Percentiles rank a stretch among this genome's conserved stretches.
phyloP scores from a whole-genome alignment of 2,329 filamentous ascomycete genomes.

The Dactylonectria macrodidyma region DNA sequence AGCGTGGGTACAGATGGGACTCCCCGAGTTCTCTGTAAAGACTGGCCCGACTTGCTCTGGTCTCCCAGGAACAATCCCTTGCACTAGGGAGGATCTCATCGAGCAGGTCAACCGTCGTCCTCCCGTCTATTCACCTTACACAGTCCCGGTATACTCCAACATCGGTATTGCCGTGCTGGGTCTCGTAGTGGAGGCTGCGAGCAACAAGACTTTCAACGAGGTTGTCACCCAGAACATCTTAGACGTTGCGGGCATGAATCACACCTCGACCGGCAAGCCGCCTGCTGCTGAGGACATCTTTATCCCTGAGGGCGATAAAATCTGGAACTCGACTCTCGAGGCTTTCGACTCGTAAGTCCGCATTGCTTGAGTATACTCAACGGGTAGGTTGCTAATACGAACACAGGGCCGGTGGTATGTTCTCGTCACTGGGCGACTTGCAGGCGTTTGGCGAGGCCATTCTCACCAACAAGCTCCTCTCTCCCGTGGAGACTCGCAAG shows the following conservation, averaged over 20 bases:
- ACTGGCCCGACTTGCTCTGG: conserved; percentile 53
- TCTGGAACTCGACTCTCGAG: conserved; percentile 53
- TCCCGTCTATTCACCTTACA: conserved; percentile 60
- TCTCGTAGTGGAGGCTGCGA: conserved; percentile 60
- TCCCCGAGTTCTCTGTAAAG: conserved; percentile 50
- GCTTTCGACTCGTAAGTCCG: conserved; percentile 53
- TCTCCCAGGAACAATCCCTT: conserved; percentile 51
- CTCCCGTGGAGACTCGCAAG: conserved; percentile 55
- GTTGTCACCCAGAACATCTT: conserved; percentile 59
- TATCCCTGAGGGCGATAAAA: conserved; percentile 52
- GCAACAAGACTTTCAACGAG: conserved; percentile 56
- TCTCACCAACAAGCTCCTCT: conserved; percentile 58
- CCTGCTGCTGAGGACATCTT: conserved; percentile 53
- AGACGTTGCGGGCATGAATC: conserved; percentile 58
- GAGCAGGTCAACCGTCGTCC: conserved; percentile 46
- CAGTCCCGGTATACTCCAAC: conserved; percentile 65
- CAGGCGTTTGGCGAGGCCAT: conserved; percentile 59
- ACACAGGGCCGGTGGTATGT: conserved; percentile 57
- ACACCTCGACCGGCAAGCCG: conserved; percentile 54
- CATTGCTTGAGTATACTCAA: rapidly evolving
- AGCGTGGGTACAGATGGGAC: conserved; percentile 50
- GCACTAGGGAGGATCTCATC: conserved; percentile 50
- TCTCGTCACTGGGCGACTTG: conserved; percentile 59
- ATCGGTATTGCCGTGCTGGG: conserved; percentile 61
- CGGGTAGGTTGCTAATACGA: background rate